Percentiles rank a stretch among this genome's conserved stretches.
Evolutionary conservation across 106 monocot species (phyloP).

Genomic region (Dendrobium huoshanense): DNA sequence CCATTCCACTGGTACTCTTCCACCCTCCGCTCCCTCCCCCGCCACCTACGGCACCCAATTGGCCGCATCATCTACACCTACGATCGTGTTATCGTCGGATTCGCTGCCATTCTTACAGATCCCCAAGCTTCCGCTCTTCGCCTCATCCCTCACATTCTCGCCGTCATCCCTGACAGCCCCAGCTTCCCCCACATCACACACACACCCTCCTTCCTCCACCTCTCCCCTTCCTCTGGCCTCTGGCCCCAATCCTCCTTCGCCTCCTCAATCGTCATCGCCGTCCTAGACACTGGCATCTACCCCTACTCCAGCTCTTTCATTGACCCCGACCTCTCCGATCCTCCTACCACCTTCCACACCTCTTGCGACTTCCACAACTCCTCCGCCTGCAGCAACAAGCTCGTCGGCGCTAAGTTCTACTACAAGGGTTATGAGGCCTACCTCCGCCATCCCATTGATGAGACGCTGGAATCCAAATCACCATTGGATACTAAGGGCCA

Average conservation of each 20-base stretch:
- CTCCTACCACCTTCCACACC: constrained; percentile 19
- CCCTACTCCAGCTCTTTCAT: constrained; percentile 24
- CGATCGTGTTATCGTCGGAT: constrained; percentile 39
- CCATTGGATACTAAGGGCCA: constrained; percentile 81
- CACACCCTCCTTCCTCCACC: constrained; percentile 66
- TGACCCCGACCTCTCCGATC: constrained; percentile 15
- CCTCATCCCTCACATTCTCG: constrained; percentile 29
- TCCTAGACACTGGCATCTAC: constrained; percentile 52
- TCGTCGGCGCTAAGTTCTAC: constrained; percentile 61
- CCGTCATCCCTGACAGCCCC: constrained; percentile 47
- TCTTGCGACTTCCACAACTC: constrained; percentile 36
- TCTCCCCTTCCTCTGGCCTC: constrained; percentile 42
- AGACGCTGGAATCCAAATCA: constrained; percentile 50
- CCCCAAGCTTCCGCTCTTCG: constrained; percentile 37
- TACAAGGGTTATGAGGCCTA: constrained; percentile 50
- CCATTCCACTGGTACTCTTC: constrained; percentile 36
- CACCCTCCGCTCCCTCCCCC: constrained; percentile 53
- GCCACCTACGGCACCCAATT: constrained; percentile 7
- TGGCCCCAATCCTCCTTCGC: constrained; percentile 53
- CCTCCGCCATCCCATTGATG: constrained; percentile 33
- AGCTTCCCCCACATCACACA: constrained; percentile 64
- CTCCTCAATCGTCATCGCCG: constrained; percentile 38
- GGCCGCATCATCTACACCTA: constrained; percentile 61
- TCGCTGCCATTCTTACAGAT: constrained; percentile 49
- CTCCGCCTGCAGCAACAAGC: constrained; percentile 43